Conservation (phyloP, 1,284 basidiomycete species). For the Cryptococcus amylolentus region DNA sequence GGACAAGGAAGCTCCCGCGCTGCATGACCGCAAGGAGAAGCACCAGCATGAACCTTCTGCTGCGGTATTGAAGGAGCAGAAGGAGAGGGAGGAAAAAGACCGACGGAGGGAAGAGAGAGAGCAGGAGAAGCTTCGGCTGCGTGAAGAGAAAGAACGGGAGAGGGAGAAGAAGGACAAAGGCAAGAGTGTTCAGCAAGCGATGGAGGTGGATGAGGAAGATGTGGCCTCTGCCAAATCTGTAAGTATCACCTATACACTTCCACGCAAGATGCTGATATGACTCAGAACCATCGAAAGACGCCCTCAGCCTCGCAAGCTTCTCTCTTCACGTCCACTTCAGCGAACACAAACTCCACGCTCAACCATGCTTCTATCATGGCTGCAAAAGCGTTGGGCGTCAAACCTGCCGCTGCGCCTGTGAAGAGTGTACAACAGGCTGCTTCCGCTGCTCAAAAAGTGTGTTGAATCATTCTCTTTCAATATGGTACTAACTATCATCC, state of each 20-base stretch:
- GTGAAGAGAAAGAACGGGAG: not conserved
- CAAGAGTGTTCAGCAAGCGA: too few relatives aligned
- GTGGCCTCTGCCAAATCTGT: conserved; percentile 2
- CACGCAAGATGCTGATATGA: too few relatives aligned
- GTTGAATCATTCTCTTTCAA: conserved; percentile 11
- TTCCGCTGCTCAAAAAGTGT: conserved; percentile 76
- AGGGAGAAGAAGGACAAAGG: not conserved
- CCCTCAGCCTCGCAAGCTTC: too few relatives aligned
- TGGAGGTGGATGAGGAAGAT: conserved; percentile 10
- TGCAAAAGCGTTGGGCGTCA: conserved; percentile 44
- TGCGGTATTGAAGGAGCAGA: conserved; percentile 3
- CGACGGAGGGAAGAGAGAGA: conserved; percentile 4
- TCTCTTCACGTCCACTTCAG: conserved; percentile 14
- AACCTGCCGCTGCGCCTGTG: conserved; percentile 52
- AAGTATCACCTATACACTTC: too few relatives aligned
- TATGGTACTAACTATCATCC: conserved; percentile 6
- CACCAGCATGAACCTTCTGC: conserved; percentile 8
- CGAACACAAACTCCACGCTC: conserved; percentile 15
- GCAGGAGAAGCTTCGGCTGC: too few relatives aligned
- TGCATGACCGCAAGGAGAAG: conserved; percentile 17
- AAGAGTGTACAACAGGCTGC: conserved; percentile 80
- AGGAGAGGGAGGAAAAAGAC: not conserved
- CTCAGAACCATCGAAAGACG: too few relatives aligned
- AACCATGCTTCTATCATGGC: conserved; percentile 41
- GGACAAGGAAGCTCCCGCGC: not conserved